Evolutionary conservation across 1,284 basidiomycete species (phyloP).

Genomic region (Trichosporon faecale): DNA sequence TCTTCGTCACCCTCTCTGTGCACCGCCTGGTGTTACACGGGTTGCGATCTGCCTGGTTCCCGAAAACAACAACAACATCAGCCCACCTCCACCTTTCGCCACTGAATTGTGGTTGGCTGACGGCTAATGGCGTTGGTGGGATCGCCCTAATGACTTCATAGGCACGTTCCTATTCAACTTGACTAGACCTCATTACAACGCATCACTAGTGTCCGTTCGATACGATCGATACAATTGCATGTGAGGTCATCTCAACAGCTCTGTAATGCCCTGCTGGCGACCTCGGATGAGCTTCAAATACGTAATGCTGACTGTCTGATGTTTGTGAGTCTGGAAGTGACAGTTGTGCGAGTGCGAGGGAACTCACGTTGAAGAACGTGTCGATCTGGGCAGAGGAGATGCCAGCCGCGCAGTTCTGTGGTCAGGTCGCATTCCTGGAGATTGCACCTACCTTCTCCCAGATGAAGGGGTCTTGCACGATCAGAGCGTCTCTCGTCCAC

Average conservation of each 20-base stretch:
- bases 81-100: slow-evolving; percentile 1
- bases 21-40: not conserved
- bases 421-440: no score
- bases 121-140: not conserved
- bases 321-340: not conserved
- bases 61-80: not conserved
- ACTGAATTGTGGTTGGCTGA: not conserved
- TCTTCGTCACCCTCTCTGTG: not conserved
- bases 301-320: not conserved
- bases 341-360: not conserved
- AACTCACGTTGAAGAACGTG: slow-evolving; percentile 17
- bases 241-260: not conserved
- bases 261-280: not conserved
- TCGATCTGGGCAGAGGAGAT: slow-evolving; percentile 18
- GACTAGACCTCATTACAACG: not conserved
- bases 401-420: slow-evolving; percentile 30
- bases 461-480: slow-evolving; percentile 52
- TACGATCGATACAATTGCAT: not conserved
- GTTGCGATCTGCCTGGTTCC: not conserved
- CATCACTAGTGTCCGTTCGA: not conserved
- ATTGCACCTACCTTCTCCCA: slow-evolving; percentile 49
- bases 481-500: slow-evolving; percentile 21
- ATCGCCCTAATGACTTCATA: not conserved
- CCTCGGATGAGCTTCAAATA: not conserved
- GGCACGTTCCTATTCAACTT: not conserved